Evolutionary conservation across 495 filamentous ascomycete genomes (phyloP), one percentile per base, ranked within the genome.

Genomic region (Neurospora sp.): DNA sequence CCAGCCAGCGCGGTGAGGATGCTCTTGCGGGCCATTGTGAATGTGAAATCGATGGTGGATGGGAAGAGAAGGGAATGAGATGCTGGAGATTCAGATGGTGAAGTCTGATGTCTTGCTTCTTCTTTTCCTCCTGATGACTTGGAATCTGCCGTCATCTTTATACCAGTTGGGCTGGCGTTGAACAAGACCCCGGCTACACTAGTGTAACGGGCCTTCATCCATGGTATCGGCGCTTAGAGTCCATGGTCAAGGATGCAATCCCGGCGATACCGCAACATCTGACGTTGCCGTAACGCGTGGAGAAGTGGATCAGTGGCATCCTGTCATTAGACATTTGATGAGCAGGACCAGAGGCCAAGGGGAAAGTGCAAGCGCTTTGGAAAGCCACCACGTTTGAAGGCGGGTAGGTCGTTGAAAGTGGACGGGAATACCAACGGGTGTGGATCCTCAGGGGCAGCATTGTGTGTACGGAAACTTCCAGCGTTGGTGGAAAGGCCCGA

Each of bases 1-100:
- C 85, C 84, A 70, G 84, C 84, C 74, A 90, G 81, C 74, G 85
- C 77, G 48, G 86, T 78, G 76, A 81, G 71, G 66, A 83, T 77
- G 21, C 78, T 76, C 43, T 78, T 78, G 71, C 73, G 66, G 72
- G 71, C 69, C 77, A 75, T 78, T 59, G 45, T 39, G 74, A 74
- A 73, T 39, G 66, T 13, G 42, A 42, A 42, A 28, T 17, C n/a
- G 11, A 43, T 13, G 5, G n/a, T 39, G 15, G 15, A 48, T 13
- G 15, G 24, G 31, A 28, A 62, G 36, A 66, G 11, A 70, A 70
- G 39, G 54, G n/a, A 71, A 48, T 24, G 69, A 21, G 39, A 4
- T 71, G 48, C 39, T 13, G 45, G 45, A 48, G 21, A 6, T 69
- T 39, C 38, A 40, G 70, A 66, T 45, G 70, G 2, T 40, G 45